Percentiles rank a stretch among this genome's conserved stretches.
Conservation (phyloP, 2,329 filamentous ascomycete genomes). For the Neonectria coccinea region DNA sequence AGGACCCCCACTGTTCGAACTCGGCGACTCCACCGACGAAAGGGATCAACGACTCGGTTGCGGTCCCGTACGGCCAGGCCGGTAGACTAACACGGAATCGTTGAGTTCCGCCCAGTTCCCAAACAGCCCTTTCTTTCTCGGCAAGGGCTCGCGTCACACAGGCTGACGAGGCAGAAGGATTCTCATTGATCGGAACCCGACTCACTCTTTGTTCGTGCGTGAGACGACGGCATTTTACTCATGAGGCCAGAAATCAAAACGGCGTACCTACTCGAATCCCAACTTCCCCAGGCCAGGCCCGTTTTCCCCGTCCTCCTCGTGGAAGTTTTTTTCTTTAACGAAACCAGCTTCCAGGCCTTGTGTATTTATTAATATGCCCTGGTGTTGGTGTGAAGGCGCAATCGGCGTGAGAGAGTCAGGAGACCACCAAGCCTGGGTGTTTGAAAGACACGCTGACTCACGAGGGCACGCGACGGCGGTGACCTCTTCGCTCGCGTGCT, state of each 20-base stretch:
- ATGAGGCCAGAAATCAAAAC: neutral
- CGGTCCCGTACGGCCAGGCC: conserved; percentile 6
- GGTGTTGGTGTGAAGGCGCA: neutral
- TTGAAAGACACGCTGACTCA: conserved; percentile 6
- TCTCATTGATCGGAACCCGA: neutral
- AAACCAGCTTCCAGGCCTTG: neutral
- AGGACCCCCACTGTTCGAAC: conserved; percentile 30
- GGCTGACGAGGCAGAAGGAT: neutral
- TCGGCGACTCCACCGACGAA: conserved; percentile 5
- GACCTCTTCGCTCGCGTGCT: conserved; percentile 2
- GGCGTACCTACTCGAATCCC: neutral
- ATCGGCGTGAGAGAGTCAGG: conserved; percentile 6
- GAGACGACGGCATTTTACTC: neutral
- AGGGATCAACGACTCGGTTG: conserved; percentile 17
- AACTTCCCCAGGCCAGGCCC: no score
- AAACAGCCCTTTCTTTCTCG: conserved; percentile 3
- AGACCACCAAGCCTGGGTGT: neutral
- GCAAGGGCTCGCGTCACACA: conserved; percentile 10
- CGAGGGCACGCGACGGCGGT: conserved; percentile 7
- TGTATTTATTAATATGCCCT: neutral
- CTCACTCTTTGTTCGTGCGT: neutral
- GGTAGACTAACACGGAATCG: conserved; percentile 11
- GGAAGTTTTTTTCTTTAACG: neutral
- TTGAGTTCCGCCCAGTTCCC: neutral
- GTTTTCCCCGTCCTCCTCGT: neutral